phyloP scores from a whole-genome alignment of 345 rosid genomes.

The Salix arbutifolia region DNA sequence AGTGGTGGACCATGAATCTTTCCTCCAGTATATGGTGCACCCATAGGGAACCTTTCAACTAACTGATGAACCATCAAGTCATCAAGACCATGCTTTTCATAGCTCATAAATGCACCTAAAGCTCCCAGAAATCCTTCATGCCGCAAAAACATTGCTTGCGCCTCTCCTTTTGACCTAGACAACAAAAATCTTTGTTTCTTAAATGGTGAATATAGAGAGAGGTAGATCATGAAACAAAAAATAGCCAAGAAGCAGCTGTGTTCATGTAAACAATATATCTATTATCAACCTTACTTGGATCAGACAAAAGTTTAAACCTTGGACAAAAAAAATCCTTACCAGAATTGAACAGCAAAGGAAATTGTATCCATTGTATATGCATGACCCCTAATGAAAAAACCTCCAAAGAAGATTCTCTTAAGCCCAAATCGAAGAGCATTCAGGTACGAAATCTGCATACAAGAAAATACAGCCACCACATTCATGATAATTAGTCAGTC shows the following conservation, averaged over 20 bases:
- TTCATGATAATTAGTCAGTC: neutral
- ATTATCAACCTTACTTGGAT: slow-evolving; percentile 5
- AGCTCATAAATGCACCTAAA: slow-evolving; percentile 98
- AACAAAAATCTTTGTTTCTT: slow-evolving; percentile 12
- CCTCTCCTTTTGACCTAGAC: slow-evolving; percentile 85
- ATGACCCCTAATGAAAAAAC: slow-evolving; percentile 95
- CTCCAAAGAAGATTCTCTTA: slow-evolving; percentile 93
- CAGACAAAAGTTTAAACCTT: neutral
- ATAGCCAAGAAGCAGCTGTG: slow-evolving; percentile 1
- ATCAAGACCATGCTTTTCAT: slow-evolving; percentile 96
- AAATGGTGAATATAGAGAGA: neutral
- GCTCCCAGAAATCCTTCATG: slow-evolving; percentile 99
- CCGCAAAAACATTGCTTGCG: slow-evolving; percentile 94
- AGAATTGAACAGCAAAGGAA: slow-evolving; percentile 98
- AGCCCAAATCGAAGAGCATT: slow-evolving; percentile 95
- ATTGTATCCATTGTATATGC: slow-evolving; percentile 99
- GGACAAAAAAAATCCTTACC: slow-evolving; percentile 36
- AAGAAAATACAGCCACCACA: slow-evolving; percentile 16
- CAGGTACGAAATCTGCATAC: slow-evolving; percentile 72
- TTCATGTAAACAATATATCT: neutral
- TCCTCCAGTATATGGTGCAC: slow-evolving; percentile 98
- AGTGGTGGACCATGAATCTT: slow-evolving; percentile 95
- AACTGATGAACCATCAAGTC: slow-evolving; percentile 96
- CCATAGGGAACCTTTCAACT: slow-evolving; percentile 99
- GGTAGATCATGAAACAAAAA: neutral